phyloP scores from a whole-genome alignment of 164 flowering plant species.

The Cinnamomum chago region DNA sequence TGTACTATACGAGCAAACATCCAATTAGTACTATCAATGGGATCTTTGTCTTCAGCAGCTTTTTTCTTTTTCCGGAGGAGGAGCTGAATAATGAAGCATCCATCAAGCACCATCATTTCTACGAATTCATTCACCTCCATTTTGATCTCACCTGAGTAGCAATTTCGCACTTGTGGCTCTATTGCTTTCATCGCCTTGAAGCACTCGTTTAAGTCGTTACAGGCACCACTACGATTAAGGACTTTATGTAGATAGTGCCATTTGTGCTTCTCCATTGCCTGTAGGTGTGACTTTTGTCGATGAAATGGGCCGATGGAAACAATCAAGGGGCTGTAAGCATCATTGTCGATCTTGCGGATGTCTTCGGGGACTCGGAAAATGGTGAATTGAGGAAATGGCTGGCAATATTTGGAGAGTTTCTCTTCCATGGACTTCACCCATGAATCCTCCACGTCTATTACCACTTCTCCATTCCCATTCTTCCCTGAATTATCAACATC shows the following conservation, averaged over 20 bases:
- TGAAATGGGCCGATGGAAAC: constrained; percentile 25
- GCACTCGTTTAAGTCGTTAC: background rate
- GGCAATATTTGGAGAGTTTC: background rate
- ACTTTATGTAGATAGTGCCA: background rate
- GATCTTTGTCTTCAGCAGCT: background rate
- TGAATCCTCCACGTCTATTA: background rate
- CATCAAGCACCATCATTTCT: constrained; percentile 11
- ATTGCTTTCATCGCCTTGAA: background rate
- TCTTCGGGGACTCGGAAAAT: constrained; percentile 15
- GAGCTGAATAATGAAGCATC: constrained; percentile 7
- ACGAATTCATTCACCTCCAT: constrained; percentile 1
- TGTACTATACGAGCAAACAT: background rate
- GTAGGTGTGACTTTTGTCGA: background rate
- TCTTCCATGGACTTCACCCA: background rate
- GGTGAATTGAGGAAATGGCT: background rate
- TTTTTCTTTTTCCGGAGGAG: background rate
- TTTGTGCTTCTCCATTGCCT: constrained; percentile 21
- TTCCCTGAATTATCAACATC: background rate
- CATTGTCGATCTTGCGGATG: constrained; percentile 5
- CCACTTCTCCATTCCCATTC: background rate
- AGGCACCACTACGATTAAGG: background rate
- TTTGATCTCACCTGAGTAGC: background rate
- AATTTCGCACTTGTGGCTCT: background rate
- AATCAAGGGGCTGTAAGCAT: constrained; percentile 13
- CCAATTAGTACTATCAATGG: background rate